Percentiles rank a stretch among this genome's conserved stretches.
Evolutionary conservation across 371 early-diverging fungal genomes (phyloP).

Genomic region (Blakeslea trispora): DNA sequence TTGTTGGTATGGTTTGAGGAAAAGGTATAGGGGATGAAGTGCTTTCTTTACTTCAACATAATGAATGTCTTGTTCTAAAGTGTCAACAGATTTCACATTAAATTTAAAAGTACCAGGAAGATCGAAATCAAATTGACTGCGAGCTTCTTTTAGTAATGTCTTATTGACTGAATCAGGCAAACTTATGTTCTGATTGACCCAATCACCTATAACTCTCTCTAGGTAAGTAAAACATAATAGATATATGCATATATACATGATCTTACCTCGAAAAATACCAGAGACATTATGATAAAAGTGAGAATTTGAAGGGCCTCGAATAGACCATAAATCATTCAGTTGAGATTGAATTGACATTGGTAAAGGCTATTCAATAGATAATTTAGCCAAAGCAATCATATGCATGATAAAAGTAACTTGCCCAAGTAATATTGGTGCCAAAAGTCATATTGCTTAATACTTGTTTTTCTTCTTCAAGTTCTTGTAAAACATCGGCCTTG

Average conservation of each 20-base stretch:
- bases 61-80: conserved; percentile 50
- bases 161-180: conserved; percentile 28
- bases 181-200: conserved; percentile 38
- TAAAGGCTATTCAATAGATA: conserved; percentile 37
- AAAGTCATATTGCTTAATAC: conserved; percentile 52
- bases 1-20: no score
- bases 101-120: conserved; percentile 46
- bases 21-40: no score
- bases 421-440: conserved; percentile 53
- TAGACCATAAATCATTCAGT: conserved; percentile 34
- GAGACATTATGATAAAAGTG: conserved; percentile 66
- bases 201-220: conserved; percentile 31
- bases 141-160: conserved; percentile 35
- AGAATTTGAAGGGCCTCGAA: conserved; percentile 26
- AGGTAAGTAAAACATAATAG: conserved; percentile 10
- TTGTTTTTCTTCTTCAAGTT: conserved; percentile 45
- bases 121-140: conserved; percentile 38
- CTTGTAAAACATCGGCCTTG: conserved; percentile 34
- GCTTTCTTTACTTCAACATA: conserved; percentile 57
- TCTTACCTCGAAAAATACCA: conserved; percentile 64
- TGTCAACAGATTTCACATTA: conserved; percentile 48
- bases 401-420: conserved; percentile 15
- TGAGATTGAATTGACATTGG: conserved; percentile 35
- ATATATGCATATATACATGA: neutral
- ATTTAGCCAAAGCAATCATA: neutral